These are phyloP conservation scores for Phytophthora multivora DNA, from an alignment of 352 stramenopile species.

Conservation along the genomic window DNA sequence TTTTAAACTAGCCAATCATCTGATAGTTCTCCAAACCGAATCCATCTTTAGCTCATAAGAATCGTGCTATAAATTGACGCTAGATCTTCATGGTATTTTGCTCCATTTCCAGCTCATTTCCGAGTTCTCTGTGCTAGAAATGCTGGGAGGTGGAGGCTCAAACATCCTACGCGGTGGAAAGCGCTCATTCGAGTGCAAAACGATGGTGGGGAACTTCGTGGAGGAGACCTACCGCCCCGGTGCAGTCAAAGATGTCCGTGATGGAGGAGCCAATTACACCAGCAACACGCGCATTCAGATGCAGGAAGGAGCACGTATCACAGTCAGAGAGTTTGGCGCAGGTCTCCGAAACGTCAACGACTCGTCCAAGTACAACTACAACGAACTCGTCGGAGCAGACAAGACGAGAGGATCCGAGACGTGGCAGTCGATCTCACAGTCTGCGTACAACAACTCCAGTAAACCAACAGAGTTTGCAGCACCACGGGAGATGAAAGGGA, in stretches of 20 bases:
- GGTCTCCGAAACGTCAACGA: slow-evolving; percentile 56
- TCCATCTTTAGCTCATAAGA: slow-evolving; percentile 5
- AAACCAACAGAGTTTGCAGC: slow-evolving; percentile 71
- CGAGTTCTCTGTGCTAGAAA: background rate
- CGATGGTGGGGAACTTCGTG: slow-evolving; percentile 82
- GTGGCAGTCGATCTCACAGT: slow-evolving; percentile 69
- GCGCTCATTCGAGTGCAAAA: slow-evolving; percentile 79
- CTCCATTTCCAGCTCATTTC: background rate
- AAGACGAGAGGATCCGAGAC: slow-evolving; percentile 49
- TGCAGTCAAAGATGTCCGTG: slow-evolving; percentile 43
- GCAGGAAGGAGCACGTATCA: slow-evolving; percentile 45
- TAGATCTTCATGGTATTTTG: background rate
- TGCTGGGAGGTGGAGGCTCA: slow-evolving; percentile 65
- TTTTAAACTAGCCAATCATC: too few species aligned
- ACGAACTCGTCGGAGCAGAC: slow-evolving; percentile 68
- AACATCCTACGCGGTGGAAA: slow-evolving; percentile 85
- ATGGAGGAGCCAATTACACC: slow-evolving; percentile 57
- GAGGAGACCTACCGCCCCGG: slow-evolving; percentile 74
- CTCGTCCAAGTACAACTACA: slow-evolving; percentile 65
- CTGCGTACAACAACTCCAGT: slow-evolving; percentile 52
- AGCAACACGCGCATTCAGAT: slow-evolving; percentile 65
- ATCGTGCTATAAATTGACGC: too few species aligned
- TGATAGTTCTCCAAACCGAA: background rate
- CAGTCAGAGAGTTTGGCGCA: slow-evolving; percentile 48
- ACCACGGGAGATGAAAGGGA: slow-evolving; percentile 60